These are phyloP conservation scores for Dianthus caryophyllus DNA, from an alignment of 148 eudicot genomes.

Conservation along the genomic window DNA sequence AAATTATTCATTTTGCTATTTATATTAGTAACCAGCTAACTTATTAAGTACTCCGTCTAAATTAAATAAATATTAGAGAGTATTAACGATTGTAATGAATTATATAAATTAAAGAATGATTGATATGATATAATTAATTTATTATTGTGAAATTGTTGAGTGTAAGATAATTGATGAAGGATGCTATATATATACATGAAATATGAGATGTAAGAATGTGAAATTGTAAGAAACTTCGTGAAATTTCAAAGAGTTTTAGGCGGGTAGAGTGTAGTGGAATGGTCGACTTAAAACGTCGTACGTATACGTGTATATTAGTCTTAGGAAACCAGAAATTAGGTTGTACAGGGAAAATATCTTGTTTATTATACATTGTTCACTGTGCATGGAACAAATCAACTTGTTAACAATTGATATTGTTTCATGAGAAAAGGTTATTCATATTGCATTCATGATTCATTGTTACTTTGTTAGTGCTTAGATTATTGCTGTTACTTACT, in stretches of 20 bases:
- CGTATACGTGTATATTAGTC: background rate
- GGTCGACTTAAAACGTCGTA: background rate
- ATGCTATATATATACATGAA: background rate
- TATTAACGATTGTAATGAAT: no score
- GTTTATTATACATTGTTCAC: background rate
- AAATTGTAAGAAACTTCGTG: background rate
- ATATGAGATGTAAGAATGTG: background rate
- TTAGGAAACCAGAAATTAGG: background rate
- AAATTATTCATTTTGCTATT: background rate
- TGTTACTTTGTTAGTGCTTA: no score
- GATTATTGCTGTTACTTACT: no score
- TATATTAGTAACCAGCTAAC: no score
- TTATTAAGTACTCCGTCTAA: no score
- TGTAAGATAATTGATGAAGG: background rate
- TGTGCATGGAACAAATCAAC: background rate
- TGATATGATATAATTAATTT: background rate
- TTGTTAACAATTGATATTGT: no score
- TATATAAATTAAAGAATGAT: background rate
- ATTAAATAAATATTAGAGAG: no score
- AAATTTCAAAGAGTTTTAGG: conserved; percentile 7
- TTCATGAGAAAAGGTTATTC: no score
- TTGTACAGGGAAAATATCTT: background rate
- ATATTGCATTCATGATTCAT: no score
- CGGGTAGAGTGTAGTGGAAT: conserved; percentile 10
- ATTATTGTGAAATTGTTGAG: background rate